Conservation (phyloP, 192 early-diverging fungal species). For the Coemansia sp. region DNA sequence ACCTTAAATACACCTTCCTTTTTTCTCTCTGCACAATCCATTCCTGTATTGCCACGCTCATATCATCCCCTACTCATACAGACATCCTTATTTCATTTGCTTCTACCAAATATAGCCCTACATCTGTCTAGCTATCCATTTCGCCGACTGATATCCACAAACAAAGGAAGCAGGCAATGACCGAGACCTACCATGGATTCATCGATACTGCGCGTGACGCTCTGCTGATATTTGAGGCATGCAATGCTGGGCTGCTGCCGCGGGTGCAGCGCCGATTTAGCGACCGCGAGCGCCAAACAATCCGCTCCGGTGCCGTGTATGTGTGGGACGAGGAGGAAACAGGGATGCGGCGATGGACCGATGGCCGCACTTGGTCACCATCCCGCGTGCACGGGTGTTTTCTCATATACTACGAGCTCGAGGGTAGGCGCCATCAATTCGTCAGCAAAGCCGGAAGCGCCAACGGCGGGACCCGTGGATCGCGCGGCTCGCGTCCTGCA, state of each 20-base stretch:
- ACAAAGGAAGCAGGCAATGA: constrained; percentile 29
- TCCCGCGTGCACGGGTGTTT: constrained; percentile 84
- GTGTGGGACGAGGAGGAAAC: constrained; percentile 91
- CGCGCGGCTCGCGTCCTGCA: constrained; percentile 31
- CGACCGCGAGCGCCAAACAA: constrained; percentile 76
- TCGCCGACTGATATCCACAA: neutral
- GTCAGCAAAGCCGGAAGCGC: constrained; percentile 26
- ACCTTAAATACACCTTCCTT: constrained; percentile 1
- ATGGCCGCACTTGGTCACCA: constrained; percentile 86
- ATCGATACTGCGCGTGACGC: constrained; percentile 87
- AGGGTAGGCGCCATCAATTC: constrained; percentile 62
- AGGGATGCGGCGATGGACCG: constrained; percentile 90
- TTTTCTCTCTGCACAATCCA: neutral
- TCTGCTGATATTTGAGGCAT: constrained; percentile 86
- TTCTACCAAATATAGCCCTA: neutral
- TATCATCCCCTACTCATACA: neutral
- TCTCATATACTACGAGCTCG: constrained; percentile 84
- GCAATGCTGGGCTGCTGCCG: constrained; percentile 65
- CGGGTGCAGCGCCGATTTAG: constrained; percentile 80
- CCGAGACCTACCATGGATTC: constrained; percentile 79
- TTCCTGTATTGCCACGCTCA: neutral
- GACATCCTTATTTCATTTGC: constrained; percentile 5
- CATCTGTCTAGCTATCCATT: constrained; percentile 4
- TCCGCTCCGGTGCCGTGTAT: constrained; percentile 83
- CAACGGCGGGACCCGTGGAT: constrained; percentile 22